Base-by-base conservation (phyloP, 1,284 basidiomycete species). In the Phellopilus nigrolimitatus region DNA sequence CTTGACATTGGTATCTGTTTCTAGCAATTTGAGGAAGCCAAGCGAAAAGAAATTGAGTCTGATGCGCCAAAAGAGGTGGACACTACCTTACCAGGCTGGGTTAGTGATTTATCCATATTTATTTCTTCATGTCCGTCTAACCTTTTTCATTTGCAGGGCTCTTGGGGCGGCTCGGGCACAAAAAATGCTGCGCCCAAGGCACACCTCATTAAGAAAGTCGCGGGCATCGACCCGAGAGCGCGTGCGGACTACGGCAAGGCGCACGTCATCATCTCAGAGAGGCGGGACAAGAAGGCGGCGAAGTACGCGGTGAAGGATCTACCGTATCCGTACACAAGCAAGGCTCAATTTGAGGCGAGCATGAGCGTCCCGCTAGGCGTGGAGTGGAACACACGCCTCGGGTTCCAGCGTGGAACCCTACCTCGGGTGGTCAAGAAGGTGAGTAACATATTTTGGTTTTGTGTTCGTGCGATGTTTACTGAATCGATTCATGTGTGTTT, bases 311-410 rank as follows among this genome's bases (percentile, higher is more conserved):
- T 92, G 50, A 89, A 88, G 65, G 92, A 97, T 66, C 68, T 99
- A 43, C 95, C 95, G 2, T 90, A 88, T 66, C 95, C 95, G 1
- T 99, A 94, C 66, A 95, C 95, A 3, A 88, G 84, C 64, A 81
- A 83, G 47, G 88, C 85, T 6, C 95, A 97, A 70, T 97, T 89
- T 65, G 91, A 95, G 66, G 80, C 86, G 27, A 81, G 79, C 54
- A 84, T 97, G 76, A 76, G 82, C 37, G 78, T 75, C 46, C 91
- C 94, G 1, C 62, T 97, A 25, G 95, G 95, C 4, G 75, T 75
- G 44, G 95, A 98, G 68, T 98, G 94, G 93, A 97, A 95, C 60
- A 95, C 93, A 1, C 73, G 91, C 24, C 78, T 88, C n/a, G 87
- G 79, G 8, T 90, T 92, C 75, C 91, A 95, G 71, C 75, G 83